Evolutionary conservation across 805 yeast genomes (phyloP).

Genomic region (Torulaspora delbrueckii): DNA sequence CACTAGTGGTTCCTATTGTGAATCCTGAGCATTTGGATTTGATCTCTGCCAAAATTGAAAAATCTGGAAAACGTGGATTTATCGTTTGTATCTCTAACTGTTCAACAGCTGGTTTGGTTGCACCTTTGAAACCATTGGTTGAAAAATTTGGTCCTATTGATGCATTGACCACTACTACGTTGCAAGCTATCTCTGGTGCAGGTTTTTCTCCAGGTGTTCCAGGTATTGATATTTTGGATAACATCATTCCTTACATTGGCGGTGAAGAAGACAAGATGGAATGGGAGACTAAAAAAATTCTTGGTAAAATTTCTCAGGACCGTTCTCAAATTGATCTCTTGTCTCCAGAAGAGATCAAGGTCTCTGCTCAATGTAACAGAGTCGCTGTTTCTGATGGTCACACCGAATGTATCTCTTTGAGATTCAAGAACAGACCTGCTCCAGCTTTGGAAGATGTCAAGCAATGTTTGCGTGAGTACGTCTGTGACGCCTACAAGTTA

Average conservation of each 20-base stretch:
- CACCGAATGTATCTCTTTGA: constrained; percentile 87
- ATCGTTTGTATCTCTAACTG: constrained; percentile 95
- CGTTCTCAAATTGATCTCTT: constrained; percentile 55
- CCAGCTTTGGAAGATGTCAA: constrained; percentile 83
- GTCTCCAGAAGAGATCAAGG: constrained; percentile 66
- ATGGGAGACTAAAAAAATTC: constrained; percentile 95
- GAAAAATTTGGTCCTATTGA: constrained; percentile 89
- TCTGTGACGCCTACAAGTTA: constrained; percentile 73
- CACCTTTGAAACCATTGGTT: constrained; percentile 91
- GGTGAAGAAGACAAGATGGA: constrained; percentile 99
- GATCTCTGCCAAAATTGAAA: constrained; percentile 52
- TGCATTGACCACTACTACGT: constrained; percentile 78
- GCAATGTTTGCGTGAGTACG: constrained; percentile 61
- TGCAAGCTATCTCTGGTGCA: constrained; percentile 98
- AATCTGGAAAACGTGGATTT: constrained; percentile 63
- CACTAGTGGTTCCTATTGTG: constrained; percentile 90
- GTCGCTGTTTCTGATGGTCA: constrained; percentile 98
- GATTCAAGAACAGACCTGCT: constrained; percentile 75
- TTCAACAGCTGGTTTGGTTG: constrained; percentile 96
- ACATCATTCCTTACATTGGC: constrained; percentile 87
- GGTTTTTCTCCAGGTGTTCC: constrained; percentile 98
- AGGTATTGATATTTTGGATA: constrained; percentile 90
- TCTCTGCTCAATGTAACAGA: constrained; percentile 94
- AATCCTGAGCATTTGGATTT: constrained; percentile 85
- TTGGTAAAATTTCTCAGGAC: constrained; percentile 55